Evolutionary conservation across 2,329 filamentous ascomycete genomes (phyloP), one percentile per base, ranked within the genome.

Genomic region (Tolypocladium endophyticum): DNA sequence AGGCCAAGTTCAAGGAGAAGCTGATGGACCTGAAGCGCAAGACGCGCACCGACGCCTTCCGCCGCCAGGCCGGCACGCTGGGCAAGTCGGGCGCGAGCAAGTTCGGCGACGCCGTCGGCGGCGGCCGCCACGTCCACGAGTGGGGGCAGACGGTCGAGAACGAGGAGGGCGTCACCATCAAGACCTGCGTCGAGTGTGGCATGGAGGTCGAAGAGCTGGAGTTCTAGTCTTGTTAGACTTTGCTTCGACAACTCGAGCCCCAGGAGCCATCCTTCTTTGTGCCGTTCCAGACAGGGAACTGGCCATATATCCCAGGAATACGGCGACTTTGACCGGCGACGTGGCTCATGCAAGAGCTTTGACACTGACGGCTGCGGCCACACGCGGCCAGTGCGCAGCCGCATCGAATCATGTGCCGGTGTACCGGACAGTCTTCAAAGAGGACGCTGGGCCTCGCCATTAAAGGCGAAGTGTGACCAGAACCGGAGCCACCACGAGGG

Each of bases 1-100:
- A 97, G 72, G 86, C 87, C 67, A 96, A 96, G 73, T 97, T 97
- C 74, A 91, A 90, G 70, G 87, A 85, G 61, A 96, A 96, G 76
- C 78, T 99, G 39, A 80, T 89, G 7, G 92, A 97, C 58, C 72
- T 99, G 63, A 99, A 97, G 80, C 92, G 93, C 74, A 87, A 92
- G 72, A 99, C 94, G 16, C 81, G 92, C 54, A 92, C 95, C 0
- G 94, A 97, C 66, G 90, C 92, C 0, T 96, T 93, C 67, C 84
- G 92, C 59, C 79, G 92, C 56, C 87, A 87, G 66, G 81, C 85
- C 59, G 83, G 82, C 59, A 79, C 80, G 2, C 77, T 85, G 63
- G 81, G 81, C 63, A 79, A 81, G 16, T 74, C 72, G 1, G 78
- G 74, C 25, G 79, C 81, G 16, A 77, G 75, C 47, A 79, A 78